Evolutionary conservation across 345 rosid genomes (phyloP).

Genomic region (Anacardium occidentale): DNA sequence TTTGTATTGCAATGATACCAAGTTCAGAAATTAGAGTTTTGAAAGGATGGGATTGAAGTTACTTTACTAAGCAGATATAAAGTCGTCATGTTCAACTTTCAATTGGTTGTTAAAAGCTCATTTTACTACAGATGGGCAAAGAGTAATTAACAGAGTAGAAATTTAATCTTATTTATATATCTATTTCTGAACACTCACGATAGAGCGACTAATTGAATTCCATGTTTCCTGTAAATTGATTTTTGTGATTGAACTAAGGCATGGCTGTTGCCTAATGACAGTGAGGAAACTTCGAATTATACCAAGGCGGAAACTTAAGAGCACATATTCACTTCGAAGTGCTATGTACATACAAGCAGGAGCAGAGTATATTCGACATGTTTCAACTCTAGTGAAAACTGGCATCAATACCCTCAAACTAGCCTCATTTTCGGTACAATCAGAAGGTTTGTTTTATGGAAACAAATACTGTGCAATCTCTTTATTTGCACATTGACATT

Average conservation of each 20-base stretch:
- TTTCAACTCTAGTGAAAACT: conserved; percentile 79
- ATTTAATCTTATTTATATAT: neutral
- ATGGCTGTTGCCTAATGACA: conserved; percentile 34
- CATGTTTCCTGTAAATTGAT: neutral
- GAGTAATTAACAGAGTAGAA: neutral
- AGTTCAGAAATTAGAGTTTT: conserved; percentile 1
- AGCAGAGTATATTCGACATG: conserved; percentile 68
- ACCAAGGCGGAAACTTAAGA: conserved; percentile 70
- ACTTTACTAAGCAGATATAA: neutral
- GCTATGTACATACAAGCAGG: conserved; percentile 68
- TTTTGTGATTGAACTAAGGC: conserved; percentile 4
- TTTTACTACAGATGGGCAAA: too few relatives aligned
- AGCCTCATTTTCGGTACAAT: conserved; percentile 53
- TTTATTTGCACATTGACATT: conserved; percentile 6
- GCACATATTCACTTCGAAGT: conserved; percentile 68
- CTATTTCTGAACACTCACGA: neutral
- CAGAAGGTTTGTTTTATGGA: conserved; percentile 62
- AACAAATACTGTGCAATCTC: neutral
- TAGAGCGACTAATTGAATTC: neutral
- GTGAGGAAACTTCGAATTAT: conserved; percentile 74
- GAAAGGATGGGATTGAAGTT: neutral
- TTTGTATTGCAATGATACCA: conserved; percentile 6
- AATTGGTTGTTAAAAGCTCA: neutral
- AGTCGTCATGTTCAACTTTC: conserved; percentile 3
- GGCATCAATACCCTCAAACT: conserved; percentile 73